Percentiles rank a stretch among this genome's conserved stretches.
phyloP scores from a whole-genome alignment of 208 protist genomes.

The Trypanosoma scelopori region DNA sequence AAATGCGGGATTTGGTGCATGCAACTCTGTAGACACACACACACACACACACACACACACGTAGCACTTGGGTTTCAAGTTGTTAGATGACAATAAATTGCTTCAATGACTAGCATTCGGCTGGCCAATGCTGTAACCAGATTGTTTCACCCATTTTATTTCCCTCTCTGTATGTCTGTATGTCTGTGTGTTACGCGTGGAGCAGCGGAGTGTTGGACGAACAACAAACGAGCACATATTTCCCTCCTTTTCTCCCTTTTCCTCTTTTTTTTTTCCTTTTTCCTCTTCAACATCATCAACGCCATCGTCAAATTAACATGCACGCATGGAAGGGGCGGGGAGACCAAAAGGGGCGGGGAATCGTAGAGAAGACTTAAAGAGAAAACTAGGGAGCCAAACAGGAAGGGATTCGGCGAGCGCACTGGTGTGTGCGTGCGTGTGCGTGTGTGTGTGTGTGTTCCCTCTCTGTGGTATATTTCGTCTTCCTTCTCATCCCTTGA shows the following conservation, averaged over 20 bases:
- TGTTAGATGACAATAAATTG: background rate
- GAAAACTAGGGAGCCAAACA: background rate
- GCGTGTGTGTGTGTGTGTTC: background rate
- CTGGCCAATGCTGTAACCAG: background rate
- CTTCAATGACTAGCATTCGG: background rate
- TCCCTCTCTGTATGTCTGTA: conserved; percentile 12
- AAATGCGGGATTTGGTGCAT: conserved; percentile 1
- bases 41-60: background rate
- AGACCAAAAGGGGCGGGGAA: too few relatives aligned
- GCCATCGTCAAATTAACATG: too few relatives aligned
- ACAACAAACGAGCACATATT: too few relatives aligned
- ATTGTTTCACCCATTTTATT: conserved; percentile 1
- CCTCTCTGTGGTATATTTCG: too few relatives aligned
- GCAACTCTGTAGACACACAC: background rate
- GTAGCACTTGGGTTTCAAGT: background rate
- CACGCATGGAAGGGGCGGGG: too few relatives aligned
- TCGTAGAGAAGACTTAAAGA: too few relatives aligned
- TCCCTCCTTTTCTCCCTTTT: too few relatives aligned
- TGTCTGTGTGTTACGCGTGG: conserved; percentile 13
- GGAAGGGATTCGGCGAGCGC: background rate
- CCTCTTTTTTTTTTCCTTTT: conserved; percentile 27
- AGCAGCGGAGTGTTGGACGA: background rate
- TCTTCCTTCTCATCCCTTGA: too few relatives aligned
- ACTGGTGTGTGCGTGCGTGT: background rate
- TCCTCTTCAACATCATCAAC: conserved; percentile 8